Evolutionary conservation across 768 basidiomycete species (phyloP).

Genomic region (Macrolepiota albuminosa): DNA sequence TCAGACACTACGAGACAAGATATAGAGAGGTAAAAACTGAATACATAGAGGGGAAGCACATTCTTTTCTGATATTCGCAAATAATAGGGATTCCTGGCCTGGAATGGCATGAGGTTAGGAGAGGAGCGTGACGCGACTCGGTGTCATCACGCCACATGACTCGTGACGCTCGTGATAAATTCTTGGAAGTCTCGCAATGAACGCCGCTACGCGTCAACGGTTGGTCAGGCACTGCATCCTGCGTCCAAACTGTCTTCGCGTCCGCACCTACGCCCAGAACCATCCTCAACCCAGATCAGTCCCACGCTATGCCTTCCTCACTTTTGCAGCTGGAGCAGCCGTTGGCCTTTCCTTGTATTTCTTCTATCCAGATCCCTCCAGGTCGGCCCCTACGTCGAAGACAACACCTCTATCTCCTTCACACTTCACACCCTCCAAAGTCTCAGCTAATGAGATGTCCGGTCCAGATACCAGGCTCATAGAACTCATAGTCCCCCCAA

Average conservation of each 20-base stretch:
- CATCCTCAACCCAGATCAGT: background rate
- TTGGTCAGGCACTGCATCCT: slow-evolving; percentile 3
- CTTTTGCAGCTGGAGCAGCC: slow-evolving; percentile 18
- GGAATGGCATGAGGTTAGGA: slow-evolving; percentile 49
- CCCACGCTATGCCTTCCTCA: slow-evolving; percentile 1
- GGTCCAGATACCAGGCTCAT: slow-evolving; percentile 63
- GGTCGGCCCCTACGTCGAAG: slow-evolving; percentile 36
- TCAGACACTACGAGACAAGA: slow-evolving; percentile 23
- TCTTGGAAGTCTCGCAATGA: slow-evolving; percentile 8
- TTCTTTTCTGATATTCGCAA: slow-evolving; percentile 70
- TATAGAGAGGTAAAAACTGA: background rate
- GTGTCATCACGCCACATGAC: slow-evolving; percentile 11
- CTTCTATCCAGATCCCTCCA: slow-evolving; percentile 44
- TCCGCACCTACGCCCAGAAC: slow-evolving; percentile 3
- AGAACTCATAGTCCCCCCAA: slow-evolving; percentile 50
- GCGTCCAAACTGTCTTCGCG: background rate
- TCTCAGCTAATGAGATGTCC: slow-evolving; percentile 47
- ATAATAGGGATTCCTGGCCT: slow-evolving; percentile 74
- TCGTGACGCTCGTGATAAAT: slow-evolving; percentile 7
- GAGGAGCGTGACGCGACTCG: slow-evolving; percentile 8
- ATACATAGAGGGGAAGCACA: slow-evolving; percentile 73
- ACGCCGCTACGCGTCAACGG: slow-evolving; percentile 6
- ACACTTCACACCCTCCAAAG: slow-evolving; percentile 57
- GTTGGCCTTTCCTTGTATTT: slow-evolving; percentile 44
- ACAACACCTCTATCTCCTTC: slow-evolving; percentile 37